Conservation (phyloP, 176 grass and related monocot species). For the Bromus sterilis region DNA sequence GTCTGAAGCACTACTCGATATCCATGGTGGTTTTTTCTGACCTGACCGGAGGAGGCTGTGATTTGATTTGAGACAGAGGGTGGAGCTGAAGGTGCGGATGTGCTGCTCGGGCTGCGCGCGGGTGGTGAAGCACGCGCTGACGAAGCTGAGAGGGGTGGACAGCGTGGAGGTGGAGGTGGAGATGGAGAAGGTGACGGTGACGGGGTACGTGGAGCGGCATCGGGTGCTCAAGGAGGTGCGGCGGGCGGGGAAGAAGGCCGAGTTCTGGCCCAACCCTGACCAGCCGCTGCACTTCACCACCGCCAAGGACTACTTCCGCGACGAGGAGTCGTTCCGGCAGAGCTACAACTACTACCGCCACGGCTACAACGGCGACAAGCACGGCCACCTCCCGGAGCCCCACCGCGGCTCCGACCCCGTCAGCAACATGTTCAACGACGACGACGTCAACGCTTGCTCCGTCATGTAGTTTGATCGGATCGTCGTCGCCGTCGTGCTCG, state of each 20-base stretch:
- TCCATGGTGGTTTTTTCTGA: not conserved
- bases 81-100: conserved; percentile 99
- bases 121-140: conserved; percentile 74
- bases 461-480: conserved; percentile 53
- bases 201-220: conserved; percentile 82
- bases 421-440: conserved; percentile 99
- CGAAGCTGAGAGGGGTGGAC: conserved; percentile 71
- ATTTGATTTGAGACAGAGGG: too few relatives aligned
- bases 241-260: conserved; percentile 83
- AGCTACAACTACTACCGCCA: conserved; percentile 96
- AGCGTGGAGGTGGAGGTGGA: conserved; percentile 73
- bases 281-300: conserved; percentile 76
- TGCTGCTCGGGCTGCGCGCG: conserved; percentile 88
- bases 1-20: not conserved
- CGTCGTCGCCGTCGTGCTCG: not conserved
- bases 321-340: conserved; percentile 76
- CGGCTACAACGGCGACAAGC: conserved; percentile 92
- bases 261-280: conserved; percentile 94
- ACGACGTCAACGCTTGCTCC: conserved; percentile 82
- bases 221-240: conserved; percentile 90
- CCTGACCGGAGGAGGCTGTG: too few relatives aligned
- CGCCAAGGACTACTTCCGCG: conserved; percentile 76
- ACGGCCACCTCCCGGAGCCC: conserved; percentile 58
- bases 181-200: conserved; percentile 99
- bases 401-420: conserved; percentile 75